Conservation (phyloP, 306 rosid species). For the Medicago lupulina region DNA sequence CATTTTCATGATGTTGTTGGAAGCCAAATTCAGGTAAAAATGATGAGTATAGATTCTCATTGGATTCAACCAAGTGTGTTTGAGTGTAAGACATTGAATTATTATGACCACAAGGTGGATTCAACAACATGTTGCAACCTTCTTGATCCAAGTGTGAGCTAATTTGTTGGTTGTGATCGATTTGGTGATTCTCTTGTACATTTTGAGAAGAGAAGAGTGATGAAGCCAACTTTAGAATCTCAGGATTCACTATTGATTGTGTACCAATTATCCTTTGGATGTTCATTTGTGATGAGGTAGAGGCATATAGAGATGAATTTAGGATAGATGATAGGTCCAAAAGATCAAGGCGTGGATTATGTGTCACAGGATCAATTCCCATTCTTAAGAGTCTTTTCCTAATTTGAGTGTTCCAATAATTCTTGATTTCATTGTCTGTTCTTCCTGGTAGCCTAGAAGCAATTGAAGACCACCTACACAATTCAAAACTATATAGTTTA, state of each 20-base stretch:
- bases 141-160: slow-evolving; percentile 16
- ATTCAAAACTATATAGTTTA: neutral
- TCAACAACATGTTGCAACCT: neutral
- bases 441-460: slow-evolving; percentile 88
- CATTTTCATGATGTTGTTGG: slow-evolving; percentile 49
- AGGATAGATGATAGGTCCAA: slow-evolving; percentile 72
- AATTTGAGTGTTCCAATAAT: slow-evolving; percentile 95
- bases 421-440: slow-evolving; percentile 91
- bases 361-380: slow-evolving; percentile 97
- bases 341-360: slow-evolving; percentile 79
- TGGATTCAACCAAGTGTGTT: slow-evolving; percentile 44
- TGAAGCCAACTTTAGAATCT: slow-evolving; percentile 69
- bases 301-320: slow-evolving; percentile 52
- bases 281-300: slow-evolving; percentile 55
- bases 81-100: slow-evolving; percentile 29
- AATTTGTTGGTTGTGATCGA: slow-evolving; percentile 36
- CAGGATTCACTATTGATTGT: slow-evolving; percentile 61
- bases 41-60: slow-evolving; percentile 46
- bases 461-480: slow-evolving; percentile 83
- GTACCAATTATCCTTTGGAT: slow-evolving; percentile 54
- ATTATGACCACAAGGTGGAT: slow-evolving; percentile 11
- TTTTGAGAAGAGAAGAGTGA: slow-evolving; percentile 57
- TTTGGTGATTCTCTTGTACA: slow-evolving; percentile 33
- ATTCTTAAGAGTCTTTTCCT: slow-evolving; percentile 81
- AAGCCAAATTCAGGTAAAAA: slow-evolving; percentile 43